These are phyloP conservation scores for Dictyostelium intermedium DNA, from an alignment of 78 protist genomes.

Conservation along the genomic window DNA sequence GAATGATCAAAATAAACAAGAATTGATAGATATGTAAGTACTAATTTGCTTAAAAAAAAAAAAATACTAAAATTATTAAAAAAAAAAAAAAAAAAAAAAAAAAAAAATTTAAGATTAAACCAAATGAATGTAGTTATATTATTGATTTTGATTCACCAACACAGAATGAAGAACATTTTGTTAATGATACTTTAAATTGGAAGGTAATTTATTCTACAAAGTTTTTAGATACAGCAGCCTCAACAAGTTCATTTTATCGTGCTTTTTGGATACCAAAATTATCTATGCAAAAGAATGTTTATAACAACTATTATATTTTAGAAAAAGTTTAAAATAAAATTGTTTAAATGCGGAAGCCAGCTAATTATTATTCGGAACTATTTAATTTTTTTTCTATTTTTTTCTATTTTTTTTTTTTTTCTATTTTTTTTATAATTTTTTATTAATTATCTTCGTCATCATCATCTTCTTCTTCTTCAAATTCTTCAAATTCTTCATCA, in stretches of 20 bases:
- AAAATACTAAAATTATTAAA: not conserved
- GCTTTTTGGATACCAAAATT: slow-evolving; percentile 3
- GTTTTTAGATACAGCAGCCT: slow-evolving; percentile 26
- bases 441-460: not conserved
- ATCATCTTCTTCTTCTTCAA: not conserved
- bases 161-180: slow-evolving; percentile 24
- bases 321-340: not conserved
- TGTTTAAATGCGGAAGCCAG: not conserved
- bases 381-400: not conserved
- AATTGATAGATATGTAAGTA: slow-evolving; percentile 50
- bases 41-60: not conserved
- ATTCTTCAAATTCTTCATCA: not conserved
- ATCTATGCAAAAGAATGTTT: not conserved
- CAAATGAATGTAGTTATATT: slow-evolving; percentile 22
- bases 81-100: not conserved
- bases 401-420: not conserved
- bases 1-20: slow-evolving; percentile 70
- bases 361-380: not conserved
- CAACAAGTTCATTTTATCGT: not conserved
- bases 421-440: not conserved
- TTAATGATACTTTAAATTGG: not conserved
- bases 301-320: slow-evolving; percentile 15
- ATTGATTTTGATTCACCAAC: slow-evolving; percentile 58
- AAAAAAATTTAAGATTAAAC: not conserved
- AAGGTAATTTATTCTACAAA: slow-evolving; percentile 2